These are phyloP conservation scores for Hippophae rhamnoides DNA, from an alignment of 306 rosid genomes.

Conservation along the genomic window DNA sequence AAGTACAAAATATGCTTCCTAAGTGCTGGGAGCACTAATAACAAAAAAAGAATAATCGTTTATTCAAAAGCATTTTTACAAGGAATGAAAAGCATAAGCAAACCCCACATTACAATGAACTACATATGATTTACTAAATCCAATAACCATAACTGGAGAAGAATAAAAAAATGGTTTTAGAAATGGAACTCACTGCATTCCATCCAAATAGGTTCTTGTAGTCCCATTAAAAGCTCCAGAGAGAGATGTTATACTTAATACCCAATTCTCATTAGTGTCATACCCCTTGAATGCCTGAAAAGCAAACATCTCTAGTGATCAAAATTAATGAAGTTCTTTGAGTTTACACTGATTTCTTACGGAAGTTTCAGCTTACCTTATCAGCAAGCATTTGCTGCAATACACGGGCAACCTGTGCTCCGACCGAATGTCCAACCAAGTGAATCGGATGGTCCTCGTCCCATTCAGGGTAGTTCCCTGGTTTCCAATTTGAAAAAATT, in stretches of 20 bases:
- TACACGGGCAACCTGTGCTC: constrained; percentile 90
- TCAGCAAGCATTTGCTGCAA: constrained; percentile 98
- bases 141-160: background rate
- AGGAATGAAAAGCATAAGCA: background rate
- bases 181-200: constrained; percentile 76
- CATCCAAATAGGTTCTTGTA: constrained; percentile 86
- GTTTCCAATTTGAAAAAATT: constrained; percentile 15
- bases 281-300: constrained; percentile 71
- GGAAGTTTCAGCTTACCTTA: constrained; percentile 41
- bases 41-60: no score
- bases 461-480: constrained; percentile 97
- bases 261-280: constrained; percentile 80
- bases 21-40: no score
- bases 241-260: constrained; percentile 65
- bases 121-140: background rate
- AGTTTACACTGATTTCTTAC: background rate
- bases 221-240: constrained; percentile 99
- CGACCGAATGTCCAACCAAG: constrained; percentile 94
- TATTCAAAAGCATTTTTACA: no score
- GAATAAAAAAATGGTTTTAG: background rate
- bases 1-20: no score
- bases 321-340: background rate
- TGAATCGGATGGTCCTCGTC: constrained; percentile 92
- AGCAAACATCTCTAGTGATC: constrained; percentile 18
- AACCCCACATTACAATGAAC: background rate